These are phyloP conservation scores for Sphaerostilbella broomeana DNA, from an alignment of 2,329 filamentous ascomycete genomes.

Conservation along the genomic window DNA sequence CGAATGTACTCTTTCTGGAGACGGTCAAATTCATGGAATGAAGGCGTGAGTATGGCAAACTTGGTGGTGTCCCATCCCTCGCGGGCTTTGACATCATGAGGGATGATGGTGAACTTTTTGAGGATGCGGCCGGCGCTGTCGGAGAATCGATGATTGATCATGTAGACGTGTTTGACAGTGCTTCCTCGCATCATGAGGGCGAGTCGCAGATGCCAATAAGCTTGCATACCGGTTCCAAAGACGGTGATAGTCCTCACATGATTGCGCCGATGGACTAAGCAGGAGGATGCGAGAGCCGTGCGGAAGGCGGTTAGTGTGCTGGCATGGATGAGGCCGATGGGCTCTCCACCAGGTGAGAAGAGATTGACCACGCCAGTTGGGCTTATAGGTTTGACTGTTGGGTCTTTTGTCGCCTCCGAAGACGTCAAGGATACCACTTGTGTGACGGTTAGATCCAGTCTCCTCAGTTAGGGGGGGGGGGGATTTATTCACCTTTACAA, in stretches of 20 bases:
- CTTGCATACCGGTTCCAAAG: conserved; percentile 84
- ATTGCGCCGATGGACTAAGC: conserved; percentile 57
- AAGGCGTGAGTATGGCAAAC: conserved; percentile 62
- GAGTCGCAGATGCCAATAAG: conserved; percentile 89
- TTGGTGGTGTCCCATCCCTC: conserved; percentile 61
- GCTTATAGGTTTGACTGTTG: conserved; percentile 30
- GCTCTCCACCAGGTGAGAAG: conserved; percentile 54
- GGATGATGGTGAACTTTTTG: conserved; percentile 40
- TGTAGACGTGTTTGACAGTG: conserved; percentile 72
- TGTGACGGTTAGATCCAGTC: neutral
- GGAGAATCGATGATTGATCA: conserved; percentile 70
- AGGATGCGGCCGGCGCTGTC: conserved; percentile 48
- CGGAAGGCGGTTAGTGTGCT: conserved; percentile 73
- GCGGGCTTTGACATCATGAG: conserved; percentile 37
- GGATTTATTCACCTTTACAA: conserved; percentile 51
- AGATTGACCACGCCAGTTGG: conserved; percentile 65
- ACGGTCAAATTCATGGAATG: conserved; percentile 60
- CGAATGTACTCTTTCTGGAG: conserved; percentile 65
- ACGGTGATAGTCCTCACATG: conserved; percentile 70
- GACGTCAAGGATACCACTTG: conserved; percentile 58
- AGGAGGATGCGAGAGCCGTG: conserved; percentile 65
- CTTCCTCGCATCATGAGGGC: conserved; percentile 64
- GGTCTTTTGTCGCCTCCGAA: conserved; percentile 24
- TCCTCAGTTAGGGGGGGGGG: neutral
- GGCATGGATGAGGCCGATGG: conserved; percentile 65